Percentiles rank a stretch among this genome's conserved stretches.
phyloP scores from a whole-genome alignment of 306 rosid genomes.

The Rubus idaeus region DNA sequence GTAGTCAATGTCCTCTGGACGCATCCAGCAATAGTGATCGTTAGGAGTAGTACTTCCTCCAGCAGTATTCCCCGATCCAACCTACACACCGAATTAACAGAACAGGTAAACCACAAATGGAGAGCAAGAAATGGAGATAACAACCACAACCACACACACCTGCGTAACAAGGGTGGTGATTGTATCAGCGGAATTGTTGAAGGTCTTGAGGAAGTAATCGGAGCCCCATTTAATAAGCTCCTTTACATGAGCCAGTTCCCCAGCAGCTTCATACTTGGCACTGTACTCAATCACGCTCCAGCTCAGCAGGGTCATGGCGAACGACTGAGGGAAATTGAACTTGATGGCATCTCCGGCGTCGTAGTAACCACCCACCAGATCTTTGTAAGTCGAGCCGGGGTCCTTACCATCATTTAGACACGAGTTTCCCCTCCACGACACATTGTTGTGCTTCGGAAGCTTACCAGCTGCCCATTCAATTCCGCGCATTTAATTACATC shows the following conservation, averaged over 20 bases:
- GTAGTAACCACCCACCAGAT: slow-evolving; percentile 85
- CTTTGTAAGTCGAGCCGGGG: slow-evolving; percentile 44
- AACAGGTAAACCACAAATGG: not conserved
- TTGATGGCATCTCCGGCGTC: slow-evolving; percentile 99
- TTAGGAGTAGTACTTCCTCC: slow-evolving; percentile 73
- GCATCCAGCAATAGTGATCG: slow-evolving; percentile 98
- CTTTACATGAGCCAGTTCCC: slow-evolving; percentile 82
- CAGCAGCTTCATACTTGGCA: slow-evolving; percentile 84
- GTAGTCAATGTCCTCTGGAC: slow-evolving; percentile 96
- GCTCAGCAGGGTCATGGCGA: slow-evolving; percentile 87
- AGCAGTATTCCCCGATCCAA: slow-evolving; percentile 76
- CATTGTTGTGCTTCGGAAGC: slow-evolving; percentile 91
- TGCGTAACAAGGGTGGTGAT: slow-evolving; percentile 59
- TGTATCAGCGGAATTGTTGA: slow-evolving; percentile 78
- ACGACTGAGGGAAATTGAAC: slow-evolving; percentile 81
- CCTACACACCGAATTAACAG: slow-evolving; percentile 36
- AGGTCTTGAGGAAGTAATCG: slow-evolving; percentile 92
- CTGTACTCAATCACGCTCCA: slow-evolving; percentile 99
- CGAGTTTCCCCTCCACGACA: slow-evolving; percentile 96
- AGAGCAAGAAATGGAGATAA: not conserved
- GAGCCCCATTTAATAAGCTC: slow-evolving; percentile 92
- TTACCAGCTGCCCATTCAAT: slow-evolving; percentile 63
- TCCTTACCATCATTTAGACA: slow-evolving; percentile 63
- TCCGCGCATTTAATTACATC: too few relatives aligned
- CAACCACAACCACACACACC: slow-evolving; percentile 21